Conservation (phyloP, 2,329 filamentous ascomycete genomes). For the Chaetothyriales sp. region DNA sequence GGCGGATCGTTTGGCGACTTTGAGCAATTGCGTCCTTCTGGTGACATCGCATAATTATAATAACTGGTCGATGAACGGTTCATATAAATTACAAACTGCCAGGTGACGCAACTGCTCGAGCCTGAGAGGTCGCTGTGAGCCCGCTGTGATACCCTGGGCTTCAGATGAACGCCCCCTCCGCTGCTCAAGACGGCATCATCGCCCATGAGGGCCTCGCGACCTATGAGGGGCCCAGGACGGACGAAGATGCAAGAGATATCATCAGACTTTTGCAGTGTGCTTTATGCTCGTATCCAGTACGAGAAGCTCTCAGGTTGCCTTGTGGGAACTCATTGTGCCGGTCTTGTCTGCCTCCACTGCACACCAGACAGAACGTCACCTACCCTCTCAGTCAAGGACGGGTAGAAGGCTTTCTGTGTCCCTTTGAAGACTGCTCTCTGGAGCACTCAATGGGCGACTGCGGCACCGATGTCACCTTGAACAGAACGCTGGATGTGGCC, state of each 20-base stretch:
- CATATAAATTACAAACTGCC: neutral
- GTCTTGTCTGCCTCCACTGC: slow-evolving; percentile 53
- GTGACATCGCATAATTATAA: neutral
- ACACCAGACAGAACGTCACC: slow-evolving; percentile 53
- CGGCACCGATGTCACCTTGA: slow-evolving; percentile 58
- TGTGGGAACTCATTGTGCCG: slow-evolving; percentile 70
- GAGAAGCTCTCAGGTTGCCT: slow-evolving; percentile 57
- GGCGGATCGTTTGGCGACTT: neutral
- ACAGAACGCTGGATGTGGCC: slow-evolving; percentile 52
- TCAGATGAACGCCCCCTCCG: slow-evolving; percentile 12
- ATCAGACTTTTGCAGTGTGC: slow-evolving; percentile 65
- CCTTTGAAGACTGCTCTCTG: slow-evolving; percentile 47
- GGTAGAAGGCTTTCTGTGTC: slow-evolving; percentile 57
- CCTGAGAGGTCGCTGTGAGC: neutral
- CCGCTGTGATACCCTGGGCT: slow-evolving; percentile 1
- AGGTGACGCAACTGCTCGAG: neutral
- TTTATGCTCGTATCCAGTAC: slow-evolving; percentile 53
- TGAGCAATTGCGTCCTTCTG: neutral
- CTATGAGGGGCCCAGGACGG: slow-evolving; percentile 30
- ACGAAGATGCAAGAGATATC: slow-evolving; percentile 45
- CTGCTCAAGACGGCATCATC: slow-evolving; percentile 6
- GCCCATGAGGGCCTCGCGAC: slow-evolving; percentile 13
- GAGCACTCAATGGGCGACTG: slow-evolving; percentile 69
- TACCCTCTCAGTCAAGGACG: slow-evolving; percentile 58
- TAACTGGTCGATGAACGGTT: neutral